phyloP scores from a whole-genome alignment of 2,329 filamentous ascomycete species.

The Ceratocystiopsis sp. region DNA sequence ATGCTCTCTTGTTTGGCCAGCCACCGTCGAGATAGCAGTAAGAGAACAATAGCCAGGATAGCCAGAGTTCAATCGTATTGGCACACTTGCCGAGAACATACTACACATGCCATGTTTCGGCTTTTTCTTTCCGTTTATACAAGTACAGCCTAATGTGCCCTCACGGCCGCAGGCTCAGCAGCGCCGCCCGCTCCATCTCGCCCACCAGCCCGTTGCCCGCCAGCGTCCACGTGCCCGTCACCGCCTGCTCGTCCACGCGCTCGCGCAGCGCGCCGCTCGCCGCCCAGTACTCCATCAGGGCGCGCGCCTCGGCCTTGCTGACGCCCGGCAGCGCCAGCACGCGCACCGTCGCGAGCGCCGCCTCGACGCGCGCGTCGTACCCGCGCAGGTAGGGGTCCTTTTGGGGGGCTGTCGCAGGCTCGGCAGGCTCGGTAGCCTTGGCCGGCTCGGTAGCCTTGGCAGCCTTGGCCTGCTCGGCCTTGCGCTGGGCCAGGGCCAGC shows the following conservation, averaged over 20 bases:
- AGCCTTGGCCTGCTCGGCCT: conserved; percentile 23
- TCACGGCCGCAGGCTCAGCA: conserved; percentile 30
- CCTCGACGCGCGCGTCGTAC: conserved; percentile 41
- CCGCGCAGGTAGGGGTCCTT: conserved; percentile 36
- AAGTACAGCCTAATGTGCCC: background rate
- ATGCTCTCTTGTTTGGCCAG: too few relatives aligned
- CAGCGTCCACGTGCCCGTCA: conserved; percentile 72
- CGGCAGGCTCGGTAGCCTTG: too few relatives aligned
- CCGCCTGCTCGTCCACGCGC: conserved; percentile 49
- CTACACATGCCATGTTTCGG: too few relatives aligned
- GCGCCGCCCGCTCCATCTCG: conserved; percentile 57
- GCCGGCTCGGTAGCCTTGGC: too few relatives aligned
- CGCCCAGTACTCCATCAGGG: conserved; percentile 86
- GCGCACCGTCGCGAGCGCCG: conserved; percentile 30
- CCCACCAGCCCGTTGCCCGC: conserved; percentile 68
- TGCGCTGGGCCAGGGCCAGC: conserved; percentile 43
- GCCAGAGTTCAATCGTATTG: too few relatives aligned
- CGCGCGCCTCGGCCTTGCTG: conserved; percentile 55
- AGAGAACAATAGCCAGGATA: too few relatives aligned
- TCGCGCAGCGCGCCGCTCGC: conserved; percentile 63
- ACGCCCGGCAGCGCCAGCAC: conserved; percentile 48
- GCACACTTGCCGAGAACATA: too few relatives aligned
- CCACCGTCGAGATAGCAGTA: too few relatives aligned
- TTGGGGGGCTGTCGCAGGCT: conserved; percentile 13
- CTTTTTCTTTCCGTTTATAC: background rate